Percentiles rank a stretch among this genome's conserved stretches.
phyloP scores from a whole-genome alignment of 1,139 yeast genomes.

The Suhomyces wounanorum region DNA sequence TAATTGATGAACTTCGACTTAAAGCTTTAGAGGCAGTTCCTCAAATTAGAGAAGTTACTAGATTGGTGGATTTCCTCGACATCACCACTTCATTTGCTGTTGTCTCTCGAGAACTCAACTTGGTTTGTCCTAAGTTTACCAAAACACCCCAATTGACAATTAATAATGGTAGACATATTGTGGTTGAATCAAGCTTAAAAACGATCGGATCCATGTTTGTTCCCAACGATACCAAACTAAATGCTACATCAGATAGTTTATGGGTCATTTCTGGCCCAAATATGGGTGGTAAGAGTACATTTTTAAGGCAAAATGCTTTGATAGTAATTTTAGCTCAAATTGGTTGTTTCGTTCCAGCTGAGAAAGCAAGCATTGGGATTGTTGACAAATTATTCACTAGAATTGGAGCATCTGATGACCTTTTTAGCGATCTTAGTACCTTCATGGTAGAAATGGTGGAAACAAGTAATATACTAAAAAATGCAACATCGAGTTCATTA shows the following conservation, averaged over 20 bases:
- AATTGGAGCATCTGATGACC: conserved; percentile 89
- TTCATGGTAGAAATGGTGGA: conserved; percentile 99
- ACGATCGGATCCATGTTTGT: conserved; percentile 54
- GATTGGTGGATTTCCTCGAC: conserved; percentile 67
- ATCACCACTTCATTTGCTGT: conserved; percentile 71
- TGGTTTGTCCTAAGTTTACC: conserved; percentile 68
- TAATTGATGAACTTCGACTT: conserved; percentile 44
- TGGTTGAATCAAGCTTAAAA: conserved; percentile 77
- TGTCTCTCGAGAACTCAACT: conserved; percentile 62
- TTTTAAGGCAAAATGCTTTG: conserved; percentile 81
- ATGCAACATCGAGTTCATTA: conserved; percentile 75
- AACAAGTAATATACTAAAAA: conserved; percentile 72
- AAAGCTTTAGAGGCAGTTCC: conserved; percentile 40
- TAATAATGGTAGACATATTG: conserved; percentile 75
- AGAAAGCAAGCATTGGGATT: conserved; percentile 66
- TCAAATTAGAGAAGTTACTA: conserved; percentile 47
- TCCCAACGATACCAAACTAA: conserved; percentile 55
- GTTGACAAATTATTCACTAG: conserved; percentile 88
- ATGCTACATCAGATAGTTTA: conserved; percentile 18
- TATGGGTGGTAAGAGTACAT: conserved; percentile 98
- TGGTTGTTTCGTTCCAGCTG: conserved; percentile 88
- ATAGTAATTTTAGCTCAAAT: conserved; percentile 85
- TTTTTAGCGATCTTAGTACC: conserved; percentile 83
- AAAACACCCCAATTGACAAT: conserved; percentile 48
- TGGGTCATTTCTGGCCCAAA: conserved; percentile 95